phyloP scores from a whole-genome alignment of 371 early-diverging fungal genomes.

The Phascolomyces articulosus region DNA sequence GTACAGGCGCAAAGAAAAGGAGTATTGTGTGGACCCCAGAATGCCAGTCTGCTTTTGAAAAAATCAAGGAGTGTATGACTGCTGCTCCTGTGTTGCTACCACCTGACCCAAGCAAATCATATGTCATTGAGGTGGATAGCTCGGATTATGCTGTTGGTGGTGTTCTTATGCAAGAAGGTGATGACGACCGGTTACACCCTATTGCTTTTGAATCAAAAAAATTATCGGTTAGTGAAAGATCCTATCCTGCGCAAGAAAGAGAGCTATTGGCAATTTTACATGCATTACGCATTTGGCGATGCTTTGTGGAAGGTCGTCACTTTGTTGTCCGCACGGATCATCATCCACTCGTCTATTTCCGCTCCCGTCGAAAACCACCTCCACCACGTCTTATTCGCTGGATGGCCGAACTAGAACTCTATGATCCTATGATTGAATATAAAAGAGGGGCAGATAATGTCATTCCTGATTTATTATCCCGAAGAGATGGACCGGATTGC shows the following conservation, averaged over 20 bases:
- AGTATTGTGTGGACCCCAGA: slow-evolving; percentile 8
- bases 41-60: slow-evolving; percentile 14
- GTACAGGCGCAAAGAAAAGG: too few relatives aligned
- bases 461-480: slow-evolving; percentile 29
- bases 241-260: slow-evolving; percentile 42
- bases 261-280: slow-evolving; percentile 40
- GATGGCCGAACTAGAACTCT: slow-evolving; percentile 19
- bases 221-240: slow-evolving; percentile 9
- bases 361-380: slow-evolving; percentile 21
- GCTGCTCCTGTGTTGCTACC: slow-evolving; percentile 13
- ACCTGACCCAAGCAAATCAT: slow-evolving; percentile 22
- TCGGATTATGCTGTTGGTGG: slow-evolving; percentile 33
- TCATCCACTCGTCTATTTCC: slow-evolving; percentile 22
- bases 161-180: slow-evolving; percentile 24
- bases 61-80: slow-evolving; percentile 4
- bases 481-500: neutral
- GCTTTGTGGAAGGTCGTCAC: slow-evolving; percentile 25
- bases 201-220: slow-evolving; percentile 25
- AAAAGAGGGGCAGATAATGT: slow-evolving; percentile 29
- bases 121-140: slow-evolving; percentile 36
- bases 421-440: too few relatives aligned
- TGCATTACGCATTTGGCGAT: slow-evolving; percentile 34
- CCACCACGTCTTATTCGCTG: slow-evolving; percentile 12
- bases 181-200: slow-evolving; percentile 34
- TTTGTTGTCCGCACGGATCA: slow-evolving; percentile 30